Evolutionary conservation across 2,329 filamentous ascomycete genomes (phyloP).

Genomic region (Blastomyces emzantsi): DNA sequence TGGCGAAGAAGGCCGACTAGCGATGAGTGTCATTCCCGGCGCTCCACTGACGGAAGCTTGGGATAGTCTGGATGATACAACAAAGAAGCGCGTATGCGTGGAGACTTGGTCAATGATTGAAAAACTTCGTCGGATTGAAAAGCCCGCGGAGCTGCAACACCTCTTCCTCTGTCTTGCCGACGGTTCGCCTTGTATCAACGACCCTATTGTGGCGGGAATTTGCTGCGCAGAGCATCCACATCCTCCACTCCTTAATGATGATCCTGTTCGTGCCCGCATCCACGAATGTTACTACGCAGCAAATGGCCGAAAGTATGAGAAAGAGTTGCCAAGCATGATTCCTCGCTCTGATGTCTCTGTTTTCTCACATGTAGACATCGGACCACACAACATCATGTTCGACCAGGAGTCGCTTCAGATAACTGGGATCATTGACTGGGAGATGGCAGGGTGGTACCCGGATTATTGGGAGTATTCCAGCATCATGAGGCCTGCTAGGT

Average conservation of each 20-base stretch:
- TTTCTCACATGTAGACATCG: constrained; percentile 30
- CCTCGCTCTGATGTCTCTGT: constrained; percentile 19
- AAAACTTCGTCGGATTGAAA: constrained; percentile 17
- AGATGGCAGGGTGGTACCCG: constrained; percentile 34
- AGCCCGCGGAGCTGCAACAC: constrained; percentile 14
- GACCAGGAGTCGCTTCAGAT: constrained; percentile 13
- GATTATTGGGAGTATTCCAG: constrained; percentile 36
- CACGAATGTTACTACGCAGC: constrained; percentile 22
- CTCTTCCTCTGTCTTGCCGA: constrained; percentile 21
- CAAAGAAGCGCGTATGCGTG: constrained; percentile 19
- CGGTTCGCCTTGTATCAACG: constrained; percentile 18
- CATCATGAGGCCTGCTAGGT: constrained; percentile 20
- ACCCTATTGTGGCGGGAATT: constrained; percentile 20
- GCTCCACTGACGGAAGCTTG: constrained; percentile 16
- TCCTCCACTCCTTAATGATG: constrained; percentile 17
- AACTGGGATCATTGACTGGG: constrained; percentile 36
- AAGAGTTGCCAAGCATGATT: constrained; percentile 20
- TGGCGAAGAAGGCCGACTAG: constrained; percentile 13
- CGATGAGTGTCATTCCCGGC: constrained; percentile 18
- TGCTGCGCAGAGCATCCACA: constrained; percentile 15
- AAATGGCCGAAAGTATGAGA: constrained; percentile 18
- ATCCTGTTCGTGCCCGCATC: constrained; percentile 20
- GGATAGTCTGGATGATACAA: constrained; percentile 10
- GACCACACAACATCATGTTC: constrained; percentile 28
- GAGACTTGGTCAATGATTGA: constrained; percentile 20